These are phyloP conservation scores for Debaryomyces udenii DNA, from an alignment of 1,139 yeast species.

Conservation along the genomic window DNA sequence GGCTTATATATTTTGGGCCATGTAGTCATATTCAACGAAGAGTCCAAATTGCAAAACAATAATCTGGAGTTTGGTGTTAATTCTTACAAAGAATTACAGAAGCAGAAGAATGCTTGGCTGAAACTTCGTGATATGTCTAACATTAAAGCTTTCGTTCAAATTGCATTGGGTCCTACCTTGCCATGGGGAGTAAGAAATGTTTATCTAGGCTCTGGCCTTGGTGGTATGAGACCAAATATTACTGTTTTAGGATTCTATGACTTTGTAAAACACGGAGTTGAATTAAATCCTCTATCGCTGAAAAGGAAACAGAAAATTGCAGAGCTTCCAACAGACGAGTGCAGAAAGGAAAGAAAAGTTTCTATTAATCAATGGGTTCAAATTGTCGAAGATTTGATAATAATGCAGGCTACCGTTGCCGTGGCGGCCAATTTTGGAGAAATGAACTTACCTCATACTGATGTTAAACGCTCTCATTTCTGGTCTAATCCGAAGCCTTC, in stretches of 20 bases:
- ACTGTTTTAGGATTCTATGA: conserved; percentile 90
- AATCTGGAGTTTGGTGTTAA: conserved; percentile 32
- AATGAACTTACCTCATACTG: conserved; percentile 55
- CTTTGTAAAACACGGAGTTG: conserved; percentile 45
- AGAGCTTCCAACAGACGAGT: conserved; percentile 77
- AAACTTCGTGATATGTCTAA: conserved; percentile 74
- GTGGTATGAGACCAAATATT: conserved; percentile 96
- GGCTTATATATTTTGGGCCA: conserved; percentile 92
- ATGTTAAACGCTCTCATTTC: conserved; percentile 19
- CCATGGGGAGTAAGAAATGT: conserved; percentile 98
- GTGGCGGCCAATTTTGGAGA: conserved; percentile 83
- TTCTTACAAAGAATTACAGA: conserved; percentile 63
- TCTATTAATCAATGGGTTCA: conserved; percentile 87
- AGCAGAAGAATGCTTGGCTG: conserved; percentile 80
- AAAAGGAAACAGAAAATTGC: conserved; percentile 20
- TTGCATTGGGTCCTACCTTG: conserved; percentile 82
- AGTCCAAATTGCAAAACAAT: conserved; percentile 21
- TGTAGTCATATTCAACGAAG: conserved; percentile 68
- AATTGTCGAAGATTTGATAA: conserved; percentile 84
- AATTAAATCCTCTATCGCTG: conserved; percentile 25
- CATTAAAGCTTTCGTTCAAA: conserved; percentile 91
- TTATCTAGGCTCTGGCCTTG: conserved; percentile 88
- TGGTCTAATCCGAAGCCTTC: conserved; percentile 21
- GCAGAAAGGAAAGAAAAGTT: conserved; percentile 71
- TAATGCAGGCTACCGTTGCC: conserved; percentile 92